phyloP scores from a whole-genome alignment of 345 rosid genomes.

The Brassica incana region DNA sequence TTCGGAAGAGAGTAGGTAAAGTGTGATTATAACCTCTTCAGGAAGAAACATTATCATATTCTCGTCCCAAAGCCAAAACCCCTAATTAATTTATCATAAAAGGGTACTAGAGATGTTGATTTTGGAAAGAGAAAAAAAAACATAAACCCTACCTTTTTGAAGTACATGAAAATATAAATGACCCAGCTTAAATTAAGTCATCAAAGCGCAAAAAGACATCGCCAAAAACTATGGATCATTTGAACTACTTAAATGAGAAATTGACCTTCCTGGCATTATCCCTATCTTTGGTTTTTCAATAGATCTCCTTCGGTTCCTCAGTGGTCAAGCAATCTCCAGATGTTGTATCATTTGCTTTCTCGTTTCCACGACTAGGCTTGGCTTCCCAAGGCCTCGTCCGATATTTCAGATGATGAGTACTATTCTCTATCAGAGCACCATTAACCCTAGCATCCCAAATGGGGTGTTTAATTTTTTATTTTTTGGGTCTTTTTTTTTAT shows the following conservation, averaged over 20 bases:
- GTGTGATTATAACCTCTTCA: constrained; percentile 3
- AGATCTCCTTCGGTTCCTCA: background rate
- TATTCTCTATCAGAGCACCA: too few species aligned
- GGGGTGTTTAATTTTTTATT: too few species aligned
- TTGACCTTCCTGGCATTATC: constrained; percentile 40
- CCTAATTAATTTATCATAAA: background rate
- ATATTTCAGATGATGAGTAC: too few species aligned
- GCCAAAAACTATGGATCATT: background rate
- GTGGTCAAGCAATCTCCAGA: constrained; percentile 25
- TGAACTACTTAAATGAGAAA: constrained; percentile 30
- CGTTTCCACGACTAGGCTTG: constrained; percentile 30
- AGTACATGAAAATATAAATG: constrained; percentile 1
- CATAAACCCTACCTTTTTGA: background rate
- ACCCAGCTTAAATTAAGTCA: background rate
- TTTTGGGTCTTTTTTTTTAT: too few species aligned
- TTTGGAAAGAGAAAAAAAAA: background rate
- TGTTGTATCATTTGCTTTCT: constrained; percentile 28
- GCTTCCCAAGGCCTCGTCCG: background rate
- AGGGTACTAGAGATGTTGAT: constrained; percentile 12
- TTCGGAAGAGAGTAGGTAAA: constrained; percentile 17
- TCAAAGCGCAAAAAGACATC: background rate
- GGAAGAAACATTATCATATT: constrained; percentile 23
- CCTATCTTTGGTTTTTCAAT: constrained; percentile 1
- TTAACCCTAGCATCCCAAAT: too few species aligned
- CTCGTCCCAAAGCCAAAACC: constrained; percentile 4